Conservation (phyloP, 2,329 filamentous ascomycete genomes). For the Fusarium abutilonis region DNA sequence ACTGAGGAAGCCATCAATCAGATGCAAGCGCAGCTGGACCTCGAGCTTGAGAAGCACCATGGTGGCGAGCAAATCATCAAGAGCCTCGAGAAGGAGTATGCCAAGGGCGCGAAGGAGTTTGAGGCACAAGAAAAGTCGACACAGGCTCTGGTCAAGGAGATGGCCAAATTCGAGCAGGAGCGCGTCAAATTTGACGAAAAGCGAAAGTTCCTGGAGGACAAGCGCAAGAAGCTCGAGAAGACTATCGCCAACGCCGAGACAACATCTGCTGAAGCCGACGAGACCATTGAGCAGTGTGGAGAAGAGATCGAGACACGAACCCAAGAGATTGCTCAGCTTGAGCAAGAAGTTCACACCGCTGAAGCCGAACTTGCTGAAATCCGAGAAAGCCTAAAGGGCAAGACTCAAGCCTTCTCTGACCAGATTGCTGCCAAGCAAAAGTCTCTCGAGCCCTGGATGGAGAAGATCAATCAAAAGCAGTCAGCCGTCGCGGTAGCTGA, state of each 20-base stretch:
- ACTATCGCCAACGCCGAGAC: conserved; percentile 80
- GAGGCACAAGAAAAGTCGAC: conserved; percentile 84
- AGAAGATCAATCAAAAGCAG: conserved; percentile 96
- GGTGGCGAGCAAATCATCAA: conserved; percentile 92
- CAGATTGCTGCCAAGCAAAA: conserved; percentile 93
- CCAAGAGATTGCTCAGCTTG: conserved; percentile 78
- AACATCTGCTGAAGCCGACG: conserved; percentile 76
- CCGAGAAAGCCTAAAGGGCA: conserved; percentile 88
- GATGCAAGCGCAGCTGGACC: conserved; percentile 85
- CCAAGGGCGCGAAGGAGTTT: conserved; percentile 82
- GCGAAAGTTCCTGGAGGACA: conserved; percentile 88
- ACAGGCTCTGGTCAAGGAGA: conserved; percentile 82
- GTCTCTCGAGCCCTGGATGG: conserved; percentile 93
- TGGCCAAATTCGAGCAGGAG: conserved; percentile 94
- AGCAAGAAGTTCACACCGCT: conserved; percentile 78
- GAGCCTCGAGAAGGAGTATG: conserved; percentile 84
- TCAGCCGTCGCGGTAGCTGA: conserved; percentile 94
- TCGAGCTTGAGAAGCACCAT: conserved; percentile 89
- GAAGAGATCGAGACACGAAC: conserved; percentile 81
- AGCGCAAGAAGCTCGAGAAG: conserved; percentile 96
- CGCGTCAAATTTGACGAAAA: conserved; percentile 98
- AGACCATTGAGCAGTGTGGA: conserved; percentile 79
- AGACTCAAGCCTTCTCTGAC: conserved; percentile 94
- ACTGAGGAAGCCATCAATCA: conserved; percentile 91
- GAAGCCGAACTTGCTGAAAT: conserved; percentile 86